Evolutionary conservation across 2,329 filamentous ascomycete species (phyloP).

Genomic region (Pseudogymnoascus pannorum): DNA sequence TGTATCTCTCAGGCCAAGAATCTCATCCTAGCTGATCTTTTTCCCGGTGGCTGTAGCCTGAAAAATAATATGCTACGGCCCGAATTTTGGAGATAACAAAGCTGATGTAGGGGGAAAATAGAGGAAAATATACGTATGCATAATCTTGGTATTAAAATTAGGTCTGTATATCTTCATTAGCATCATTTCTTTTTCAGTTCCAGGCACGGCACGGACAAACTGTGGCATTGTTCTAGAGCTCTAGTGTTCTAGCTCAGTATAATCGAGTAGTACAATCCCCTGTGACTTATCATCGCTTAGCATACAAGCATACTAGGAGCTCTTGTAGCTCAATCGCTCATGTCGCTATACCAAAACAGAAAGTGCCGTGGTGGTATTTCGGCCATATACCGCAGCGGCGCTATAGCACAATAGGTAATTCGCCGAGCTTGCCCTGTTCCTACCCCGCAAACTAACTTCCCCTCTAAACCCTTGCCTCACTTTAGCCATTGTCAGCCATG

Average conservation of each 20-base stretch:
- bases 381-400: neutral
- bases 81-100: too few species aligned
- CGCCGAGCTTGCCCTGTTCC: too few species aligned
- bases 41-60: neutral
- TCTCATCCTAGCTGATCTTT: neutral
- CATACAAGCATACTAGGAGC: neutral
- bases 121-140: too few species aligned
- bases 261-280: too few species aligned
- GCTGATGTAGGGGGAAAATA: too few species aligned
- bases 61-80: neutral
- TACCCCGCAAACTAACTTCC: conserved; percentile 7
- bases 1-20: neutral
- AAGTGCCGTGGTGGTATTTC: conserved; percentile 8
- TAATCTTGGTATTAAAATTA: neutral
- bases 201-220: too few species aligned
- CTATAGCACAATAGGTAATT: neutral
- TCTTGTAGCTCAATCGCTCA: conserved; percentile 27
- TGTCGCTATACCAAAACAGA: neutral
- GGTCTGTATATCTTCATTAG: neutral
- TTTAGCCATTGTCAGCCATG: neutral
- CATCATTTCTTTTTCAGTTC: neutral
- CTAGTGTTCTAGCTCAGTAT: neutral
- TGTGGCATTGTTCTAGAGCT: too few species aligned
- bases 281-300: too few species aligned
- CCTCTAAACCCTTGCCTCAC: neutral